Evolutionary conservation across 2,329 filamentous ascomycete species (phyloP).

Genomic region (Cadophora malorum): DNA sequence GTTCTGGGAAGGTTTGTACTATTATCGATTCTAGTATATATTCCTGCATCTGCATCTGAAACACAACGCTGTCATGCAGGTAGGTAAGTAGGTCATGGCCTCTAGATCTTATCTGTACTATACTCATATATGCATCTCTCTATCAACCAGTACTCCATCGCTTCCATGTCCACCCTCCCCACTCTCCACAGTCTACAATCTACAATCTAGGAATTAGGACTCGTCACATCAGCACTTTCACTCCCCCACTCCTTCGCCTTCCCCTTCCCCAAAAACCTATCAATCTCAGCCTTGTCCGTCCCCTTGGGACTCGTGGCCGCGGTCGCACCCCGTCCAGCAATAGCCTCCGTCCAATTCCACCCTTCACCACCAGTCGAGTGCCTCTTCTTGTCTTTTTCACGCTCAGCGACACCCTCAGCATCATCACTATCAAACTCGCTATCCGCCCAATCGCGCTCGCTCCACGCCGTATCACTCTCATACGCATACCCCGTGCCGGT

Average conservation of each 20-base stretch:
- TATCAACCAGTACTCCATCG: background rate
- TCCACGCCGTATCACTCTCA: slow-evolving; percentile 65
- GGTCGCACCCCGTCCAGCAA: slow-evolving; percentile 54
- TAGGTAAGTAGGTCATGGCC: background rate
- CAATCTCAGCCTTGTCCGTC: slow-evolving; percentile 37
- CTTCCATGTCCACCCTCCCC: background rate
- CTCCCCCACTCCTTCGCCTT: slow-evolving; percentile 3
- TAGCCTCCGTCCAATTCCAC: slow-evolving; percentile 63
- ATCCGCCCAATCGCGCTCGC: slow-evolving; percentile 68
- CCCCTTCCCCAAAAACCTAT: slow-evolving; percentile 36
- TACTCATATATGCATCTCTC: background rate
- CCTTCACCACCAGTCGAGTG: slow-evolving; percentile 32
- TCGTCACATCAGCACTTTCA: background rate
- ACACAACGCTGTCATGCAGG: background rate
- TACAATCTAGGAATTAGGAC: background rate
- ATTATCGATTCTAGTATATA: too few species aligned
- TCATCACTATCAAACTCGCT: slow-evolving; percentile 56
- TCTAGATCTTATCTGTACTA: background rate
- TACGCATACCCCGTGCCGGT: slow-evolving; percentile 29
- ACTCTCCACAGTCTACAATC: background rate
- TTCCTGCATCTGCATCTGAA: too few species aligned
- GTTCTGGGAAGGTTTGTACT: too few species aligned
- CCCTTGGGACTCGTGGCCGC: slow-evolving; percentile 42
- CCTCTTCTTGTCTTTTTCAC: slow-evolving; percentile 35
- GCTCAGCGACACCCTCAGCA: slow-evolving; percentile 45